A percentile compares a stretch with the other conserved stretches of the same genome.
Evolutionary conservation across 305 asterid species (phyloP).

Genomic region (Solanum aculeatissimum): DNA sequence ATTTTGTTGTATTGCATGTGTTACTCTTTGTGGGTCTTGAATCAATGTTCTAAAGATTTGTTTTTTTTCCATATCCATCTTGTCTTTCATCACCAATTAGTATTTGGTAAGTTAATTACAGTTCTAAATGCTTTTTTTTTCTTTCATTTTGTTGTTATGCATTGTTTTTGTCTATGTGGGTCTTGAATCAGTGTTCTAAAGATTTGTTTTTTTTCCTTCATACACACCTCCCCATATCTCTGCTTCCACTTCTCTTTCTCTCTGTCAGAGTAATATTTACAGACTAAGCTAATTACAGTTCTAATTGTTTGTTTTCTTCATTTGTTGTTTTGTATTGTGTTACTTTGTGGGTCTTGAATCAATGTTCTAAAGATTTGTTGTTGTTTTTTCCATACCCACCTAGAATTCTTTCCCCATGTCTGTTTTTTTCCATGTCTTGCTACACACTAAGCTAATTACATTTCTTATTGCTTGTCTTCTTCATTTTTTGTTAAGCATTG

Average conservation of each 20-base stretch:
- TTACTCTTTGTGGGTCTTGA: background rate
- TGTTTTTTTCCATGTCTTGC: conserved; percentile 16
- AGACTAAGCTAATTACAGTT: conserved; percentile 5
- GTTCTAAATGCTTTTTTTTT: background rate
- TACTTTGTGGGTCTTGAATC: background rate
- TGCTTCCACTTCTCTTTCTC: conserved; percentile 2
- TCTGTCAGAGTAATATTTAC: background rate
- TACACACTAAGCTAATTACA: conserved; percentile 3
- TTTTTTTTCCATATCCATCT: background rate
- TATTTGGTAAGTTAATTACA: conserved; percentile 16
- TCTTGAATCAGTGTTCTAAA: background rate
- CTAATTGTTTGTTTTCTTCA: background rate
- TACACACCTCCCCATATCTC: background rate
- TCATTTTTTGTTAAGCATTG: background rate
- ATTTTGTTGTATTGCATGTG: background rate
- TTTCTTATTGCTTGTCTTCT: conserved; percentile 1
- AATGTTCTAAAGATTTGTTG: background rate
- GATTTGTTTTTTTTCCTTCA: background rate
- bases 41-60: background rate
- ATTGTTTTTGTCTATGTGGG: background rate
- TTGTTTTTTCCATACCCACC: background rate
- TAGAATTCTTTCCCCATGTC: background rate
- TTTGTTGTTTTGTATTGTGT: background rate
- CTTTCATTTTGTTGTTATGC: too few species aligned
- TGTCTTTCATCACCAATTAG: background rate